These are phyloP conservation scores for Boletus pseudopeckii DNA, from an alignment of 768 basidiomycete genomes.

Conservation along the genomic window DNA sequence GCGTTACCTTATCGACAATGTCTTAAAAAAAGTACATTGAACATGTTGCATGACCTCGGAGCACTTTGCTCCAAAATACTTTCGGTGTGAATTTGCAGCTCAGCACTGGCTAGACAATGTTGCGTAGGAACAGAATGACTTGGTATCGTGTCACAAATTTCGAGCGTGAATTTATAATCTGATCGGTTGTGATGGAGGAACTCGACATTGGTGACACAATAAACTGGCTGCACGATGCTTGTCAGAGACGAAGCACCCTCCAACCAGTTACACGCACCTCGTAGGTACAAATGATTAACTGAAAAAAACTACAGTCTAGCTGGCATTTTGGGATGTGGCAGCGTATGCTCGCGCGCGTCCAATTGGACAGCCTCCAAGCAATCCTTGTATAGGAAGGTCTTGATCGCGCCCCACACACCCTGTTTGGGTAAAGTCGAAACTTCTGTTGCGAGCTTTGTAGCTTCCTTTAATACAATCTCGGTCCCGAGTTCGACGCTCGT, in stretches of 20 bases:
- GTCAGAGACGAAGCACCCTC: conserved; percentile 1
- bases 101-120: not conserved
- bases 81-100: conserved; percentile 1
- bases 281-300: not conserved
- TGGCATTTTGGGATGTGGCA: not conserved
- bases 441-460: conserved; percentile 56
- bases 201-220: not conserved
- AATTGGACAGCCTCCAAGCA: conserved; percentile 41
- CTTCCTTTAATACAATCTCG: conserved; percentile 59
- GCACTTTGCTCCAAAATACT: not conserved
- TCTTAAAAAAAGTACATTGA: not conserved
- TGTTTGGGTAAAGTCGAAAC: conserved; percentile 48
- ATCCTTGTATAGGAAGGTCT: conserved; percentile 57
- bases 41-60: conserved; percentile 3
- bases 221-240: not conserved
- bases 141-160: not conserved
- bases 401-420: conserved; percentile 74
- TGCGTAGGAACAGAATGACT: conserved; percentile 16
- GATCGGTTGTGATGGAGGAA: conserved; percentile 10
- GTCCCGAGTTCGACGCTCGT: conserved; percentile 48
- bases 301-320: conserved; percentile 18
- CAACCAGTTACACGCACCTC: conserved; percentile 4
- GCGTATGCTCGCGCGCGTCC: conserved; percentile 14
- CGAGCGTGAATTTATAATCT: conserved; percentile 1
- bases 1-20: conserved; percentile 23